Evolutionary conservation across 2,329 filamentous ascomycete genomes (phyloP).

Genomic region (Diplodia sapinea): DNA sequence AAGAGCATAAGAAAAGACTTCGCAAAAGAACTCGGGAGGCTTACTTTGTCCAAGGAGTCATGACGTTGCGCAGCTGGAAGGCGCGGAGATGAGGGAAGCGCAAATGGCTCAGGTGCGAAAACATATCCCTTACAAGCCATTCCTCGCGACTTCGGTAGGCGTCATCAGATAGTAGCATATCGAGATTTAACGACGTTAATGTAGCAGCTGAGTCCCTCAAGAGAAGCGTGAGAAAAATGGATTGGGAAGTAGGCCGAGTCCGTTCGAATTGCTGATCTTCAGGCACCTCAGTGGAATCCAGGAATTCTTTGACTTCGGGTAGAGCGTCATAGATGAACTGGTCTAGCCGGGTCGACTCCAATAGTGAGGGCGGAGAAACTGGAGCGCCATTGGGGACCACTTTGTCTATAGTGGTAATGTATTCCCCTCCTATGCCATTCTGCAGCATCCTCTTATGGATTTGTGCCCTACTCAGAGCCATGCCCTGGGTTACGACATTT

Average conservation of each 20-base stretch:
- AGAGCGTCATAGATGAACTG: constrained; percentile 37
- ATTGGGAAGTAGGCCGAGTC: not conserved
- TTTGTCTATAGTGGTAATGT: constrained; percentile 37
- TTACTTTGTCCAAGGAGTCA: constrained; percentile 37
- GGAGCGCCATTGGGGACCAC: constrained; percentile 30
- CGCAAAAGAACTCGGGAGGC: constrained; percentile 44
- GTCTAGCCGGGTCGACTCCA: constrained; percentile 4
- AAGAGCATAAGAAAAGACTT: constrained; percentile 39
- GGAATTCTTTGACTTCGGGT: constrained; percentile 38
- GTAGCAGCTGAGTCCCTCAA: constrained; percentile 34
- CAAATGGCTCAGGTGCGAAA: constrained; percentile 34
- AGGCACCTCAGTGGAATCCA: constrained; percentile 28
- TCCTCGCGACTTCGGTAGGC: constrained; percentile 11
- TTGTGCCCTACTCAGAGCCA: constrained; percentile 3
- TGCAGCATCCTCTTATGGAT: constrained; percentile 35
- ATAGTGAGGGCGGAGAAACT: not conserved
- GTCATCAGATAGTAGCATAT: constrained; percentile 40
- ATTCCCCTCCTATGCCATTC: constrained; percentile 43
- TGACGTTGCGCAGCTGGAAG: constrained; percentile 56
- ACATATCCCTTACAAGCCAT: constrained; percentile 6
- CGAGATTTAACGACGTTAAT: constrained; percentile 44
- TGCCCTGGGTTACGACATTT: constrained; percentile 7
- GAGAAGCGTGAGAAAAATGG: constrained; percentile 32
- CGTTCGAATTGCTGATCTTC: constrained; percentile 19
- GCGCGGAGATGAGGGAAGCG: constrained; percentile 52